Evolutionary conservation across 2,329 filamentous ascomycete genomes (phyloP), one percentile per base, ranked within the genome.

Genomic region (Talaromyces albobiverticillius): DNA sequence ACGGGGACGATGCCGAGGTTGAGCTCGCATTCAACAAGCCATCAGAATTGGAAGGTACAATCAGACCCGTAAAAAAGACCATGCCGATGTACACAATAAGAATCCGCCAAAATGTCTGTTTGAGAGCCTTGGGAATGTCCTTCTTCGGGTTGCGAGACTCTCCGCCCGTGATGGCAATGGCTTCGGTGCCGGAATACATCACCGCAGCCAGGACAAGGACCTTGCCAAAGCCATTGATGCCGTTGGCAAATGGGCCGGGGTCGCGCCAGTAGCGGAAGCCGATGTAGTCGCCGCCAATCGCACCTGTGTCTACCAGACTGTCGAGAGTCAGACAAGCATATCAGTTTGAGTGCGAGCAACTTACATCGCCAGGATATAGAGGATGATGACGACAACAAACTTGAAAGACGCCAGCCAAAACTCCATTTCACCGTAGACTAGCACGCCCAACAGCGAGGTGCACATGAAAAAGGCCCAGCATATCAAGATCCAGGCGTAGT

Each of bases 81-180:
- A 68, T 69, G 25, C 69, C 58, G 34, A 71, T 63, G 52, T 69
- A 71, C 60, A 91, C 80, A 59, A 80, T 74, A 49, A 90, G 79
- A 60, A 91, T 89, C 53, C 86, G 83, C 79, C 83, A 89, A 69
- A 89, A 92, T 0, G 87, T 89, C 73, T 83, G 87, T 50, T 82
- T 82, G 64, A 91, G 89, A 22, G 88, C 88, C 11, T 46, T 46
- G 0, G 88, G 88, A 48, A 93, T 86, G 11, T 82, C 85, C 71
- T 85, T 87, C 62, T 82, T 79, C 4, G 88, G 88, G 66, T 90
- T 83, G 46, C 82, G 80, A 7, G 16, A 23, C 48, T 61, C 59
- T 11, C 57, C 60, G 13, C 57, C 82, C 7, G 82, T 82, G 45
- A 72, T 57, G 0, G 69, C 69, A n/a, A 72, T 51, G 61, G 69